phyloP scores from a whole-genome alignment of 2,329 filamentous ascomycete genomes.

The Chrysosporium keratinophilum region DNA sequence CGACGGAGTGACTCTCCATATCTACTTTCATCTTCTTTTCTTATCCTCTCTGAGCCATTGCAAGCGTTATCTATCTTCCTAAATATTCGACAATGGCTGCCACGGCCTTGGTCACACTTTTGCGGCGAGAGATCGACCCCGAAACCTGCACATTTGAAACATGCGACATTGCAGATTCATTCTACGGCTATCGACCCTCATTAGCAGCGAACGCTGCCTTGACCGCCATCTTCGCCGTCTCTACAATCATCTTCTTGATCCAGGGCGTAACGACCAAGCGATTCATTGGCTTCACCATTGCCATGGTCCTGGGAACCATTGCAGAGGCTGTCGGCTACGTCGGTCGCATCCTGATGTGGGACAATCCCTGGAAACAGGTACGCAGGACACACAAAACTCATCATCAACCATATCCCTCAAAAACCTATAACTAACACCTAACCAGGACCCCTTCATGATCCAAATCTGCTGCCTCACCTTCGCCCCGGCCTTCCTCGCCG shows the following conservation, averaged over 20 bases:
- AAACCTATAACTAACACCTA: not conserved
- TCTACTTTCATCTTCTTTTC: conserved; percentile 7
- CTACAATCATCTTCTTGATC: conserved; percentile 7
- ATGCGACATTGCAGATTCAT: conserved; percentile 13
- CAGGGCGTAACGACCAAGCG: conserved; percentile 11
- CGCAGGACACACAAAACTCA: not conserved
- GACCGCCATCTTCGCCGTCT: conserved; percentile 12
- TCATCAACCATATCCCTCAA: not conserved
- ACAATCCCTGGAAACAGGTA: conserved; percentile 36
- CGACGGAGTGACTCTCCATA: too few relatives aligned
- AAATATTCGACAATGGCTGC: not conserved
- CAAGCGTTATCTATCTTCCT: conserved; percentile 10
- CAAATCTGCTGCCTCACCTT: conserved; percentile 47
- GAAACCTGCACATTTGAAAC: conserved; percentile 16
- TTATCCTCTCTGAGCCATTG: too few relatives aligned
- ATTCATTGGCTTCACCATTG: conserved; percentile 24
- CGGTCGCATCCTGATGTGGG: conserved; percentile 46
- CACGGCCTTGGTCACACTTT: not conserved
- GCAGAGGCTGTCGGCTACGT: conserved; percentile 51
- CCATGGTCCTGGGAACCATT: conserved; percentile 45
- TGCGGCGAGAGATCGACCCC: not conserved
- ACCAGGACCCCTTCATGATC: conserved; percentile 25
- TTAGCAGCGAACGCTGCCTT: conserved; percentile 13
- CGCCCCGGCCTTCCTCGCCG: conserved; percentile 54
- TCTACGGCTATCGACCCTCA: conserved; percentile 15